Percentiles rank a stretch among this genome's conserved stretches.
Evolutionary conservation across 2,329 filamentous ascomycete species (phyloP).

Genomic region (Pseudocercospora ulei): DNA sequence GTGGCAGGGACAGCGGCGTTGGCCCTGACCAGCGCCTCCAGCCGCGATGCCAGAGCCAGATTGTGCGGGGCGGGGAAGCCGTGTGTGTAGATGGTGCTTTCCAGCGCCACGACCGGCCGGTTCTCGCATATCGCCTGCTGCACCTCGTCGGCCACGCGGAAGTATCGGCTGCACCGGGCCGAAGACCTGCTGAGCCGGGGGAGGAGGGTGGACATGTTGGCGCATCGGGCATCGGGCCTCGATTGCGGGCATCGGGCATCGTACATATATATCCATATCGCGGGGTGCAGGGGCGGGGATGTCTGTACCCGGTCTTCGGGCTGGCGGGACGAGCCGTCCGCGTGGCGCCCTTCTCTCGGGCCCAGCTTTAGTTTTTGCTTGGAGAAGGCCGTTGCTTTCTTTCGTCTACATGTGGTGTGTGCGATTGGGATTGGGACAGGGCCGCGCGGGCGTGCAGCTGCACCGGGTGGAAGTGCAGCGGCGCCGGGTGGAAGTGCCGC

Average conservation of each 20-base stretch:
- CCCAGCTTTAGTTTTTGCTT: too few relatives aligned
- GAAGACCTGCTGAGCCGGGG: too few relatives aligned
- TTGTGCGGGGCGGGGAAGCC: constrained; percentile 64
- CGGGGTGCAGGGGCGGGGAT: too few relatives aligned
- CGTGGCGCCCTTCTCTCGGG: too few relatives aligned
- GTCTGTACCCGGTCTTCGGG: too few relatives aligned
- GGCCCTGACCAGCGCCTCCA: constrained; percentile 70
- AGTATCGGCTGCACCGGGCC: too few relatives aligned
- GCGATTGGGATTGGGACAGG: constrained; percentile 1
- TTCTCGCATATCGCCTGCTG: constrained; percentile 61
- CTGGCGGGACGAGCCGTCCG: too few relatives aligned
- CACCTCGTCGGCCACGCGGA: constrained; percentile 74
- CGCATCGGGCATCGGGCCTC: too few relatives aligned
- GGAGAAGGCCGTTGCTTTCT: background rate
- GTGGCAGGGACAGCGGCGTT: constrained; percentile 83
- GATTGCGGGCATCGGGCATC: too few relatives aligned
- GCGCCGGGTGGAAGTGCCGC: background rate
- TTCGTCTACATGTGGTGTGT: constrained; percentile 4
- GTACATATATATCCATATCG: too few relatives aligned
- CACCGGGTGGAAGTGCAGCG: background rate
- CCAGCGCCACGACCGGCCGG: constrained; percentile 80
- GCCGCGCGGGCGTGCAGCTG: background rate
- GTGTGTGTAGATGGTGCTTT: constrained; percentile 96
- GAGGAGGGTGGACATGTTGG: too few relatives aligned
- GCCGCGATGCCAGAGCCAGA: constrained; percentile 62